Percentiles rank a stretch among this genome's conserved stretches.
Conservation (phyloP, 2,329 filamentous ascomycete species). For the Alternaria sp. region DNA sequence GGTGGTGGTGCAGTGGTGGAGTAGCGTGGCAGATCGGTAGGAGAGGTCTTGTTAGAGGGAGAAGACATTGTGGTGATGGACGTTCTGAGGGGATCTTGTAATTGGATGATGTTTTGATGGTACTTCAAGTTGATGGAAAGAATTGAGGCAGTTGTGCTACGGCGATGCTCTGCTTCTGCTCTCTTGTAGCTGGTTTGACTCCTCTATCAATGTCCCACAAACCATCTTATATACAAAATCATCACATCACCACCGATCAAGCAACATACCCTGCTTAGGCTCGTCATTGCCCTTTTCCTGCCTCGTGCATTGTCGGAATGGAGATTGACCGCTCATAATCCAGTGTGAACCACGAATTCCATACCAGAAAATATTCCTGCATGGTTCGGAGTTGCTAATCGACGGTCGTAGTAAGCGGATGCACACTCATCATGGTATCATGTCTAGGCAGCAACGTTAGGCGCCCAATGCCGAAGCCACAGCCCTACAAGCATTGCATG, state of each 20-base stretch:
- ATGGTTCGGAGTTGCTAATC: neutral
- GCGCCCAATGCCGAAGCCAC: constrained; percentile 10
- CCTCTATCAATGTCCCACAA: neutral
- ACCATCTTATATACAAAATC: neutral
- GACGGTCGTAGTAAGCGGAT: neutral
- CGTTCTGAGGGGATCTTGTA: neutral
- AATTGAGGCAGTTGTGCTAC: neutral
- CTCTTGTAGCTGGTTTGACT: neutral
- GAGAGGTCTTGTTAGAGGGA: neutral
- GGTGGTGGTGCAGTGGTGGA: constrained; percentile 13
- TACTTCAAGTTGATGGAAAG: neutral
- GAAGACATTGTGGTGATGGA: constrained; percentile 11
- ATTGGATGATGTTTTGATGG: neutral
- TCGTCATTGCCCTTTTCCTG: neutral
- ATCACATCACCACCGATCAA: constrained; percentile 1
- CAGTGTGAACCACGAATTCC: neutral
- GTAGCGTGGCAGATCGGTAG: constrained; percentile 8
- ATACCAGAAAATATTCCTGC: neutral
- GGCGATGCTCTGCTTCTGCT: neutral
- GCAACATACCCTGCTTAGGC: neutral
- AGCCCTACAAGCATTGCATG: neutral
- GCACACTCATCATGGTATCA: constrained; percentile 1
- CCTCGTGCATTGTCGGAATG: neutral
- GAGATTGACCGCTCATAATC: neutral
- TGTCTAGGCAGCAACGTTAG: neutral